phyloP scores from a whole-genome alignment of 140 eudicot species.

The Erigeron philadelphicus region DNA sequence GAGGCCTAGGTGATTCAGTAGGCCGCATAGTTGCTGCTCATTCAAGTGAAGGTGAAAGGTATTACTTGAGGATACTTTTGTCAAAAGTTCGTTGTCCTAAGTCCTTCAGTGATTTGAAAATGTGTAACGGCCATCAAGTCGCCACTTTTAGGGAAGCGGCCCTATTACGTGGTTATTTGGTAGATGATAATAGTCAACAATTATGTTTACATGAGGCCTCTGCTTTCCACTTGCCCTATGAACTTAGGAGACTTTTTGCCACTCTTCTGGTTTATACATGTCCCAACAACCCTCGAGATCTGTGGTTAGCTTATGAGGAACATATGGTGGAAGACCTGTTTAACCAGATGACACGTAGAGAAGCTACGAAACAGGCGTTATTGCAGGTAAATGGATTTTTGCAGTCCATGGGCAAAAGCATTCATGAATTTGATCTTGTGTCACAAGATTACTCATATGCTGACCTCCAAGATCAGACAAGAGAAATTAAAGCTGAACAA shows the following conservation, averaged over 20 bases:
- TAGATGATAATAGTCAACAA: neutral
- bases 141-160: neutral
- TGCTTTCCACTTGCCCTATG: neutral
- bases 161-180: neutral
- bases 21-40: neutral
- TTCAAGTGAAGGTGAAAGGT: slow-evolving; percentile 2
- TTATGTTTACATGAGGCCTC: neutral
- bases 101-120: neutral
- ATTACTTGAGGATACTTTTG: neutral
- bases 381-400: neutral
- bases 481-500: neutral
- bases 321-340: slow-evolving; percentile 10
- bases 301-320: slow-evolving; percentile 12
- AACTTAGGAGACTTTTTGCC: neutral
- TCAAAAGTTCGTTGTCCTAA: neutral
- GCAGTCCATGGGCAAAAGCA: slow-evolving; percentile 16
- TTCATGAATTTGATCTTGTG: neutral
- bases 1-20: neutral
- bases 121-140: neutral
- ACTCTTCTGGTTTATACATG: neutral
- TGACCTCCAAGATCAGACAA: neutral
- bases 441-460: neutral
- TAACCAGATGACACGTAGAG: neutral
- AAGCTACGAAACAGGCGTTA: neutral
- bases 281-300: neutral